phyloP scores from a whole-genome alignment of 2,329 filamentous ascomycete species.

The Lachnellula arida region DNA sequence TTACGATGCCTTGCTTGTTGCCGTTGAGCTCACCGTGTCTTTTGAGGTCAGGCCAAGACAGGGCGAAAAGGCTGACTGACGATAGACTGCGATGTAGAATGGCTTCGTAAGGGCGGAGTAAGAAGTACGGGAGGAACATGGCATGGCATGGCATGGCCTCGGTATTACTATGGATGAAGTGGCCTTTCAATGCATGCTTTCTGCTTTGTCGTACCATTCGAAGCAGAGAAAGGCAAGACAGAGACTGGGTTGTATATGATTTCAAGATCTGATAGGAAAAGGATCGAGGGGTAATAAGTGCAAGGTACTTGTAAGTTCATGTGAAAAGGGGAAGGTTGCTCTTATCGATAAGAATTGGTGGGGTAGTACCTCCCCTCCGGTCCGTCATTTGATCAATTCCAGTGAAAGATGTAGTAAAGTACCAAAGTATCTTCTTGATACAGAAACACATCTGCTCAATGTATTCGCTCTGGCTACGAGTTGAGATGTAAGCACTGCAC shows the following conservation, averaged over 20 bases:
- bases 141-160: background rate
- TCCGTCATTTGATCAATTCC: background rate
- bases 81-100: background rate
- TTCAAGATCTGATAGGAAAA: background rate
- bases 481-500: background rate
- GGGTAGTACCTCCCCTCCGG: background rate
- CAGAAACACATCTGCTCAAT: too few relatives aligned
- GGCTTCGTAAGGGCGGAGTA: background rate
- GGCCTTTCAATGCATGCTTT: background rate
- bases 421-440: too few relatives aligned
- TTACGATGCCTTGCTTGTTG: slow-evolving; percentile 3
- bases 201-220: too few relatives aligned
- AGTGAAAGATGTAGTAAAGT: background rate
- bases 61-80: background rate
- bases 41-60: background rate
- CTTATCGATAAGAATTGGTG: background rate
- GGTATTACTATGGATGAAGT: background rate
- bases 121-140: background rate
- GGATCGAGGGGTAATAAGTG: background rate
- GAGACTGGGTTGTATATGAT: too few relatives aligned
- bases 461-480: too few relatives aligned
- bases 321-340: background rate
- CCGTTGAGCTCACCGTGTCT: slow-evolving; percentile 3
- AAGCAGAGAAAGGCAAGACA: too few relatives aligned
- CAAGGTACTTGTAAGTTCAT: background rate